Conservation (phyloP, 2,329 filamentous ascomycete genomes). For the Penicillium capsulatum region DNA sequence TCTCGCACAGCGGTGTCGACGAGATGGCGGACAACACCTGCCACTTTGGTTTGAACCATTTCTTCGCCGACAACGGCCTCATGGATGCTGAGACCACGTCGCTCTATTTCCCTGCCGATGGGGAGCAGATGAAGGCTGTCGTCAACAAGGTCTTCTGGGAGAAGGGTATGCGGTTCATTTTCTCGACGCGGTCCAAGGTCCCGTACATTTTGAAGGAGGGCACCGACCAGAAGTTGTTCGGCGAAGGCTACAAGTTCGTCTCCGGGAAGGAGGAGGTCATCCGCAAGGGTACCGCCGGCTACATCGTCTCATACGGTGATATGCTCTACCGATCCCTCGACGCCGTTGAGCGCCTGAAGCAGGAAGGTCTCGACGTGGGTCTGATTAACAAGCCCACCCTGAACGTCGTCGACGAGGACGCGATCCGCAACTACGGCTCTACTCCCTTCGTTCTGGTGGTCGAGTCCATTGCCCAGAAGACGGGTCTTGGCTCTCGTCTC, state of each 20-base stretch:
- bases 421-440: constrained; percentile 36
- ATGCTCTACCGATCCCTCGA: constrained; percentile 42
- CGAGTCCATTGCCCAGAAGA: constrained; percentile 41
- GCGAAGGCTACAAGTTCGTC: constrained; percentile 35
- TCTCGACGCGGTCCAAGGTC: constrained; percentile 39
- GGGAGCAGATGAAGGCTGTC: constrained; percentile 40
- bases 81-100: constrained; percentile 35
- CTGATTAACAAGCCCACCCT: constrained; percentile 41
- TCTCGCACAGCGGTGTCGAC: constrained; percentile 40
- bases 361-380: constrained; percentile 36
- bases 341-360: constrained; percentile 36
- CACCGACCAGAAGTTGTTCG: constrained; percentile 34
- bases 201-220: constrained; percentile 39
- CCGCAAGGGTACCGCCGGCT: constrained; percentile 35
- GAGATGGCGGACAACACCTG: constrained; percentile 44
- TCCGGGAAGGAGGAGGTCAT: constrained; percentile 40
- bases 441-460: constrained; percentile 37
- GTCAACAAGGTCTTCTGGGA: constrained; percentile 39
- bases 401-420: constrained; percentile 39
- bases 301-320: constrained; percentile 39
- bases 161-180: constrained; percentile 36
- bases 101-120: constrained; percentile 41
- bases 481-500: constrained; percentile 37
- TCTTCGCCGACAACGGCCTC: constrained; percentile 41
- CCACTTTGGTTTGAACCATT: constrained; percentile 41